Evolutionary conservation across 768 basidiomycete species (phyloP), one percentile per base, ranked within the genome.

Genomic region (Chalciporus sphaerocephalus): DNA sequence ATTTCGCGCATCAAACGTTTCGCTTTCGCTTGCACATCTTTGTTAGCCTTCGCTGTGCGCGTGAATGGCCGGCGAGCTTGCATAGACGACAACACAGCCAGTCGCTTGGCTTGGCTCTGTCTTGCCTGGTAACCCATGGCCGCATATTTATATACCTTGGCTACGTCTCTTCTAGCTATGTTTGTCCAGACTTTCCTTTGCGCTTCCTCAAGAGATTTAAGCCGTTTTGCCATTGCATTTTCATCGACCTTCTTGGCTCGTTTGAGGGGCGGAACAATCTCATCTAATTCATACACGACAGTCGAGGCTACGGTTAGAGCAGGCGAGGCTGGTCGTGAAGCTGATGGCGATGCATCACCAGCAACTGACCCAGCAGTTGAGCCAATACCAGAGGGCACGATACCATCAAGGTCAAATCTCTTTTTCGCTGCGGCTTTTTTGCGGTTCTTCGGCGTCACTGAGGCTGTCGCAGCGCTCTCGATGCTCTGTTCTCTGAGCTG

Each of bases 1-100:
- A 97, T 92, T 73, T 97, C 93, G 22, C 92, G 83, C 87, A 92
- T 91, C 30, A 94, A 72, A 32, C 89, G 80, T 63, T 89, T 92
- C 18, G 83, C 85, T 61, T 92, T 91, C 16, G 81, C 80, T 61
- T 92, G 90, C 2, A 81, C 72, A 51, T 93, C 92, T 65, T 93
- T 95, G 48, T 74, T 76, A 5, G 81, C 77, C 62, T 90, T 92
- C 11, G 84, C 76, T 2, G 87, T 84, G 57, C 81, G 81, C 8
- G 74, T 77, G 53, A 82, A 84, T 1, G 88, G 87, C 51, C 78
- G 80, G 18, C 87, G 83, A 6, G 87, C 87, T 65, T 92, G 87
- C 22, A 86, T 74, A 1, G 87, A 82, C 15, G 84, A 80, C 28
- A 87, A 66, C 52, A 79, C 81, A 11, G 88, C 83, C 20, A 93